Conservation (phyloP, 495 filamentous ascomycete genomes). For the Neurospora tetrasperma region DNA sequence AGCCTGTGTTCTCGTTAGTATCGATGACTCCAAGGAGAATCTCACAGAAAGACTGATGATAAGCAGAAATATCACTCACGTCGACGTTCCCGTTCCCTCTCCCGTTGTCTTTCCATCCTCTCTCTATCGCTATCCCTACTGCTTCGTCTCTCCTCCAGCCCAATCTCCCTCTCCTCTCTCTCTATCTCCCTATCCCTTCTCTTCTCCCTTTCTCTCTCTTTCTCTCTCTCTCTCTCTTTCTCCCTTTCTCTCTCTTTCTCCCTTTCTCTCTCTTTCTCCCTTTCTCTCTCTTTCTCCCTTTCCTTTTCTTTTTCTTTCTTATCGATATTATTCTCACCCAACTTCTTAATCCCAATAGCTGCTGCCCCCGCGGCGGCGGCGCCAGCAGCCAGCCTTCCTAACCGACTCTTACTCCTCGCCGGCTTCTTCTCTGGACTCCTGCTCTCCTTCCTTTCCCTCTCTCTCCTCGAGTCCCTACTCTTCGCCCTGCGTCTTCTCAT, state of each 20-base stretch:
- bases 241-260: slow-evolving; percentile 12
- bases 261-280: slow-evolving; percentile 12
- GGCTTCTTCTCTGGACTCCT: slow-evolving; percentile 29
- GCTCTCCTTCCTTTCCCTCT: slow-evolving; percentile 19
- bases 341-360: slow-evolving; percentile 69
- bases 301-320: slow-evolving; percentile 13
- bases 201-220: slow-evolving; percentile 4
- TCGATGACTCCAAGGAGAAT: slow-evolving; percentile 1
- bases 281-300: slow-evolving; percentile 6
- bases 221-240: too few species aligned
- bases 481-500: slow-evolving; percentile 33
- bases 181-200: slow-evolving; percentile 12
- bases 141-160: neutral
- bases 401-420: slow-evolving; percentile 46
- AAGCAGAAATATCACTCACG: slow-evolving; percentile 9
- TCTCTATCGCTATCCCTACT: slow-evolving; percentile 7
- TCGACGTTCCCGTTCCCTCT: slow-evolving; percentile 32
- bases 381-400: slow-evolving; percentile 56
- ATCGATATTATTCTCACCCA: slow-evolving; percentile 36
- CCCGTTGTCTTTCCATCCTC: slow-evolving; percentile 17
- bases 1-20: slow-evolving; percentile 20
- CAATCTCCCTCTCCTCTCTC: slow-evolving; percentile 9
- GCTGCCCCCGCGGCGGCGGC: slow-evolving; percentile 63
- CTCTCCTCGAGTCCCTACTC: slow-evolving; percentile 24
- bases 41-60: neutral